Conservation (phyloP, 1,139 yeast species). For the Candida sp. region DNA sequence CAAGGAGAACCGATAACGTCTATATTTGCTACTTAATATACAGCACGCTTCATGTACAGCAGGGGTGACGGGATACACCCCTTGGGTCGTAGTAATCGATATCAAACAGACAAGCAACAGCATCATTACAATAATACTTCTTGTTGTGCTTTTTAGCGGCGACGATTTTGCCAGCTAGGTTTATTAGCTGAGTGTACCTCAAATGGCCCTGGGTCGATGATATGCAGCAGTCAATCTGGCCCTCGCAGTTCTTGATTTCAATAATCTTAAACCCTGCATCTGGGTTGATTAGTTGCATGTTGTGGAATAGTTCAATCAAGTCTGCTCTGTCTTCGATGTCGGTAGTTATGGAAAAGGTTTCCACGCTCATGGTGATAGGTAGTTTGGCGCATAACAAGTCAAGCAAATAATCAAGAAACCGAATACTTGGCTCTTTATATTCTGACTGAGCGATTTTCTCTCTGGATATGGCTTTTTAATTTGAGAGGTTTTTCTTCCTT, state of each 20-base stretch:
- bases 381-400: background rate
- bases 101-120: slow-evolving; percentile 6
- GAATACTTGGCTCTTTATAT: background rate
- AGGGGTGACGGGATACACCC: background rate
- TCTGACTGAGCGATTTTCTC: background rate
- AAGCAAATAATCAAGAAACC: background rate
- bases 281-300: slow-evolving; percentile 2
- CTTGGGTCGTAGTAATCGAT: slow-evolving; percentile 3
- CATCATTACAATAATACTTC: background rate
- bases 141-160: background rate
- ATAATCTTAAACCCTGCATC: slow-evolving; percentile 1
- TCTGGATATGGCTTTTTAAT: too few relatives aligned
- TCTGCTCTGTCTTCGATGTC: slow-evolving; percentile 5
- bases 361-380: background rate
- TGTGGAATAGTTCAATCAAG: slow-evolving; percentile 4
- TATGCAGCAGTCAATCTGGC: slow-evolving; percentile 1
- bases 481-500: background rate
- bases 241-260: slow-evolving; percentile 4
- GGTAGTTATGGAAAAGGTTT: slow-evolving; percentile 3
- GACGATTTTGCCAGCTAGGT: background rate
- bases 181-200: background rate
- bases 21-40: background rate
- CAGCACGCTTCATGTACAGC: background rate
- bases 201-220: background rate
- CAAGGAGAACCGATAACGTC: too few relatives aligned